Evolutionary conservation across 495 filamentous ascomycete species (phyloP).

Genomic region (Annulohypoxylon nitens): DNA sequence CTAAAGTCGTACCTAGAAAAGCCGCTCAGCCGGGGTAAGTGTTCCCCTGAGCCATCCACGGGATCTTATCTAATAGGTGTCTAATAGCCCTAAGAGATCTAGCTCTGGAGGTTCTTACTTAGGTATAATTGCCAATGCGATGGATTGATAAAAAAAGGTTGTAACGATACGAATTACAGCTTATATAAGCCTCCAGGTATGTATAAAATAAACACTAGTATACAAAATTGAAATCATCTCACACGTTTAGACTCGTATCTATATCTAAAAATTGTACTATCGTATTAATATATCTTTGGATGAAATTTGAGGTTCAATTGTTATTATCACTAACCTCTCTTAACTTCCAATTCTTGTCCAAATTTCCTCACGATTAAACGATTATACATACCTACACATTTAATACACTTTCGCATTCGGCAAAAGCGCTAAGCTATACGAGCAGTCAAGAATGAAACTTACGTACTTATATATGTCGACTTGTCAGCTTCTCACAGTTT

Average conservation of each 20-base stretch:
- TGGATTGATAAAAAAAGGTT: too few species aligned
- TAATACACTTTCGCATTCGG: too few species aligned
- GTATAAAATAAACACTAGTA: too few species aligned
- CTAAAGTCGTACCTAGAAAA: not conserved
- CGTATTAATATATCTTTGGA: too few species aligned
- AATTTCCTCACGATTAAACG: not conserved
- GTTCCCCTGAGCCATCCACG: not conserved
- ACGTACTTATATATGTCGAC: not conserved
- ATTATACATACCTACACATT: constrained; percentile 6
- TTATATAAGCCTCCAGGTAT: not conserved
- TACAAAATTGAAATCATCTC: too few species aligned
- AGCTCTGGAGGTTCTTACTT: too few species aligned
- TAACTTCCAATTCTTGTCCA: not conserved
- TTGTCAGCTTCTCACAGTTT: constrained; percentile 11
- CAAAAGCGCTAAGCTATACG: not conserved
- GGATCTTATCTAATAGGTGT: not conserved
- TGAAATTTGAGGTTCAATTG: not conserved
- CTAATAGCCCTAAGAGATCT: not conserved
- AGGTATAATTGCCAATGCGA: too few species aligned
- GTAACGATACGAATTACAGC: not conserved
- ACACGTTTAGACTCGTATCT: not conserved
- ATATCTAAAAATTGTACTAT: not conserved
- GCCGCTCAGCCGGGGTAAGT: constrained; percentile 5
- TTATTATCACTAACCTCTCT: not conserved
- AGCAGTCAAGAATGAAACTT: constrained; percentile 33